Evolutionary conservation across 2,329 filamentous ascomycete species (phyloP).

Genomic region (Aschersonia sp.): DNA sequence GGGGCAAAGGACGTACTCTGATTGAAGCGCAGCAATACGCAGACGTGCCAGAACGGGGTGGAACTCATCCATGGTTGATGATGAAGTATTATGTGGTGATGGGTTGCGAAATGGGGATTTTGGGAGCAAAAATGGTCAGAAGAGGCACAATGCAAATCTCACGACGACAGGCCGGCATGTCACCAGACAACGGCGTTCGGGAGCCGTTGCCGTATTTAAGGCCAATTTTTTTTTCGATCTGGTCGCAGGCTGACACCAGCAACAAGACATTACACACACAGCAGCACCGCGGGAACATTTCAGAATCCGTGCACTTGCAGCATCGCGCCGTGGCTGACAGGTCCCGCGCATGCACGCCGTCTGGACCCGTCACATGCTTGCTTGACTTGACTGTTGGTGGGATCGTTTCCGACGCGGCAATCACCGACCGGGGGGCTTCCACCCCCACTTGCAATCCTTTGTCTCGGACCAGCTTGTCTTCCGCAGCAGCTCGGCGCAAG

Average conservation of each 20-base stretch:
- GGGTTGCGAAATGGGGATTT: too few species aligned
- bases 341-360: not conserved
- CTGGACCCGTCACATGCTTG: not conserved
- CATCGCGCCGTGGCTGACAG: not conserved
- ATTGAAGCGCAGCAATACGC: constrained; percentile 32
- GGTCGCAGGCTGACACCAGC: not conserved
- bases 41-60: constrained; percentile 27
- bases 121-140: too few species aligned
- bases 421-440: too few species aligned
- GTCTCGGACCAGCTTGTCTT: too few species aligned
- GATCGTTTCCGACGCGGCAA: too few species aligned
- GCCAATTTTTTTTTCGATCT: too few species aligned
- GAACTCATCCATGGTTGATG: constrained; percentile 2
- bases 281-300: not conserved
- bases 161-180: too few species aligned
- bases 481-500: too few species aligned
- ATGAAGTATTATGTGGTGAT: not conserved
- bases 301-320: not conserved
- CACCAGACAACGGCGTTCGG: too few species aligned
- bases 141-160: too few species aligned
- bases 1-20: constrained; percentile 22
- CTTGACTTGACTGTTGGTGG: not conserved
- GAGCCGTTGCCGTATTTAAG: too few species aligned
- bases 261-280: not conserved
- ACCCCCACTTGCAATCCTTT: too few species aligned